Conservation (phyloP, 345 rosid genomes). For the Pugionium cornutum region DNA sequence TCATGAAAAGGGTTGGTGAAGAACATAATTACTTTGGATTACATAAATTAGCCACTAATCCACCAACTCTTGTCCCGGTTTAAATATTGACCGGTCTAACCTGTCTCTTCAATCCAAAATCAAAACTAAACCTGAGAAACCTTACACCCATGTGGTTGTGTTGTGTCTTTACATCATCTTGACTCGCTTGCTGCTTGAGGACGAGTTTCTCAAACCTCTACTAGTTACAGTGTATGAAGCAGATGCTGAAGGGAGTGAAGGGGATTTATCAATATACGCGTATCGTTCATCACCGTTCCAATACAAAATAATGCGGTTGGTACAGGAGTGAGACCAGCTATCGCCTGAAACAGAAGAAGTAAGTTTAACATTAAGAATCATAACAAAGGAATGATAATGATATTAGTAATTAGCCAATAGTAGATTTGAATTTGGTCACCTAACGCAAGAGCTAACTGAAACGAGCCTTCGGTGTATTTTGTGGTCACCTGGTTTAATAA, state of each 20-base stretch:
- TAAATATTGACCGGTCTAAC: constrained; percentile 1
- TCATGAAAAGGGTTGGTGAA: constrained; percentile 21
- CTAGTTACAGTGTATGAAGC: constrained; percentile 76
- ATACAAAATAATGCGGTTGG: constrained; percentile 75
- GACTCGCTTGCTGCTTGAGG: constrained; percentile 57
- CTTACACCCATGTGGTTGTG: constrained; percentile 1
- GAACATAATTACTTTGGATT: constrained; percentile 17
- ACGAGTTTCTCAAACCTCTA: constrained; percentile 67
- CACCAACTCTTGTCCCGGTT: constrained; percentile 17
- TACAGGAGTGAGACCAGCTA: constrained; percentile 95
- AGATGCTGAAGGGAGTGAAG: constrained; percentile 74
- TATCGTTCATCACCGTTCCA: constrained; percentile 83
- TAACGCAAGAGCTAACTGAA: constrained; percentile 79
- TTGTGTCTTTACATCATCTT: constrained; percentile 52
- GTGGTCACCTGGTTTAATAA: constrained; percentile 88
- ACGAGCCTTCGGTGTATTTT: constrained; percentile 72
- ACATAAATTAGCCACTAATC: constrained; percentile 14
- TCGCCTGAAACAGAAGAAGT: constrained; percentile 55
- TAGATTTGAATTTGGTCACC: constrained; percentile 44
- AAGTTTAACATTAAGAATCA: not conserved
- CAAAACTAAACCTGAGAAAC: constrained; percentile 26
- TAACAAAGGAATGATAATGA: not conserved
- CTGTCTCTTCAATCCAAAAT: constrained; percentile 5
- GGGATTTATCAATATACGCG: constrained; percentile 85
- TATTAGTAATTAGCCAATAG: not conserved